Evolutionary conservation across 345 rosid genomes (phyloP).

Genomic region (Reutealis trisperma): DNA sequence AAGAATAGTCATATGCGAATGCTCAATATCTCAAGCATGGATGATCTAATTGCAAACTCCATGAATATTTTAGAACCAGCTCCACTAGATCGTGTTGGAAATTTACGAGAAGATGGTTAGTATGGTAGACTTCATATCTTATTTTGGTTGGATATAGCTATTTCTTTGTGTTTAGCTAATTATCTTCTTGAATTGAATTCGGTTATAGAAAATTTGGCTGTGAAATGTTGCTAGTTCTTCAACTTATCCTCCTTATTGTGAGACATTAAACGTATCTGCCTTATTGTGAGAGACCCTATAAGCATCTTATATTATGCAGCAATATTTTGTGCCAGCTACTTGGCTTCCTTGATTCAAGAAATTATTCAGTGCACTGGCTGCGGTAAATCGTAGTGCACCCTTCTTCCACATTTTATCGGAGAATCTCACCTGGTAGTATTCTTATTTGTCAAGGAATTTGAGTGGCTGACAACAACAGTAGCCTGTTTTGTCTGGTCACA

Average conservation of each 20-base stretch:
- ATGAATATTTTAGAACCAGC: slow-evolving; percentile 96
- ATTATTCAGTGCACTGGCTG: too few relatives aligned
- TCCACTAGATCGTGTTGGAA: slow-evolving; percentile 63
- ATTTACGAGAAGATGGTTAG: slow-evolving; percentile 84
- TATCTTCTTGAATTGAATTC: too few relatives aligned
- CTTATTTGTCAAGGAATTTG: not conserved
- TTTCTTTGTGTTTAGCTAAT: not conserved
- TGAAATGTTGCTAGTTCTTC: not conserved
- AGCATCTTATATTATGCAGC: not conserved
- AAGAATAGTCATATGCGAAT: slow-evolving; percentile 87
- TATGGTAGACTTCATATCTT: not conserved
- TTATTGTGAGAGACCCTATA: not conserved
- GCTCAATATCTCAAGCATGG: slow-evolving; percentile 69
- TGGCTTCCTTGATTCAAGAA: not conserved
- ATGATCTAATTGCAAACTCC: slow-evolving; percentile 80
- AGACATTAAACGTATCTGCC: too few relatives aligned
- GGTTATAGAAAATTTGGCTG: not conserved
- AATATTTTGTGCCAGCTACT: not conserved
- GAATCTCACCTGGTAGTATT: too few relatives aligned
- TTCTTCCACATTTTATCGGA: too few relatives aligned
- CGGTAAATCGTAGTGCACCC: too few relatives aligned
- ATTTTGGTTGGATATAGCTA: not conserved
- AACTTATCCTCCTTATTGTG: not conserved
- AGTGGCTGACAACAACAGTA: not conserved
- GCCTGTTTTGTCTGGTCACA: not conserved